phyloP scores from a whole-genome alignment of 371 early-diverging fungal species.

The Mortierella sp. region DNA sequence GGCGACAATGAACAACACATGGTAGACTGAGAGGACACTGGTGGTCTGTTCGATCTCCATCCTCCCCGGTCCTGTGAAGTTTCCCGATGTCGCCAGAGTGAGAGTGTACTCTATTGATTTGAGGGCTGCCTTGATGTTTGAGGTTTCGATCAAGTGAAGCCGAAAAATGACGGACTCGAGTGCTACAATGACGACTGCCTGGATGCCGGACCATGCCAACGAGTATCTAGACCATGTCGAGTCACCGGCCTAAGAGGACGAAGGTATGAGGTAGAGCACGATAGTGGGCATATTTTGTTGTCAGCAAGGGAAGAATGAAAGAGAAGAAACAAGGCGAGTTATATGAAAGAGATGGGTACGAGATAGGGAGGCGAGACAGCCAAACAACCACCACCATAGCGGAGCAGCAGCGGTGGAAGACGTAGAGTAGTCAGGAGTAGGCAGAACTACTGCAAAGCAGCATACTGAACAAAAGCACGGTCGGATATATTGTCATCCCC shows the following conservation, averaged over 20 bases:
- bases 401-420: not conserved
- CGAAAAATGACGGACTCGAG: constrained; percentile 54
- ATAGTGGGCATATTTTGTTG: not conserved
- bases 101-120: not conserved
- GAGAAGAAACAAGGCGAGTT: no score
- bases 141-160: constrained; percentile 28
- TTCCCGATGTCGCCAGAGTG: not conserved
- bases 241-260: constrained; percentile 43
- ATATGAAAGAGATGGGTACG: not conserved
- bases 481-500: constrained; percentile 20
- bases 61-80: not conserved
- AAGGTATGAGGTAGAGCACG: not conserved
- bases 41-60: constrained; percentile 23
- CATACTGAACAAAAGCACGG: not conserved
- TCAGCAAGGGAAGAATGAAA: not conserved
- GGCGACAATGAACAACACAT: constrained; percentile 59
- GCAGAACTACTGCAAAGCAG: not conserved
- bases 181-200: constrained; percentile 47
- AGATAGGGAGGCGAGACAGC: not conserved
- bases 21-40: constrained; percentile 57
- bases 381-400: not conserved
- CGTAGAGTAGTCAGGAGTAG: not conserved
- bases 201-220: constrained; percentile 52
- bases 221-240: constrained; percentile 53
- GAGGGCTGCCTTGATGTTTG: constrained; percentile 30